phyloP scores from a whole-genome alignment of 2,329 filamentous ascomycete genomes.

The Aschersonia sp. region DNA sequence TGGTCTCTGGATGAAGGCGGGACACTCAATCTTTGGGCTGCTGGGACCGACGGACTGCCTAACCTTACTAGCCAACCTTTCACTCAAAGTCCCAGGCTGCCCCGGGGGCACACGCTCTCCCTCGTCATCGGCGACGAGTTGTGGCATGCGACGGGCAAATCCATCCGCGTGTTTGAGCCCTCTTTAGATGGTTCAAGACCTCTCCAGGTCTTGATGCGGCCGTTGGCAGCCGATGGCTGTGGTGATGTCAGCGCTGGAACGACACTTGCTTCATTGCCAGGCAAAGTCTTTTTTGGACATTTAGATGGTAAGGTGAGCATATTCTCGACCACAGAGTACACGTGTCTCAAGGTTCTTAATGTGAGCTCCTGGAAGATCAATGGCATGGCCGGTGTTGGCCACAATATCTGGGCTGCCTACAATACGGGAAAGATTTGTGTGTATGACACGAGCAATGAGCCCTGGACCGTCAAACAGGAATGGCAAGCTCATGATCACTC shows the following conservation, averaged over 20 bases:
- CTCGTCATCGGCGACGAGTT: slow-evolving; percentile 73
- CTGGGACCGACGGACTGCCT: slow-evolving; percentile 57
- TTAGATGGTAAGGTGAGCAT: slow-evolving; percentile 87
- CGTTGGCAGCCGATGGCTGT: slow-evolving; percentile 55
- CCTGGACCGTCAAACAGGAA: slow-evolving; percentile 86
- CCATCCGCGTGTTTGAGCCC: slow-evolving; percentile 72
- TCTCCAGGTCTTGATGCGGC: slow-evolving; percentile 61
- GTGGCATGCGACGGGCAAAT: slow-evolving; percentile 80
- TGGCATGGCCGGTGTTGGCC: slow-evolving; percentile 65
- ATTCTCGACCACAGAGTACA: slow-evolving; percentile 67
- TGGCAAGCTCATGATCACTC: slow-evolving; percentile 85
- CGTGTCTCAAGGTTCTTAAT: slow-evolving; percentile 67
- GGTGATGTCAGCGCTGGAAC: slow-evolving; percentile 83
- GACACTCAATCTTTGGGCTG: slow-evolving; percentile 73
- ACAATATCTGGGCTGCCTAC: slow-evolving; percentile 82
- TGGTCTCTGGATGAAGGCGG: slow-evolving; percentile 92
- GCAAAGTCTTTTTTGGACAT: slow-evolving; percentile 80
- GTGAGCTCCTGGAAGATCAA: slow-evolving; percentile 95
- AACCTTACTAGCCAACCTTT: slow-evolving; percentile 57
- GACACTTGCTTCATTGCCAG: slow-evolving; percentile 57
- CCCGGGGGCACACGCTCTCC: slow-evolving; percentile 74
- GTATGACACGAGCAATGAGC: slow-evolving; percentile 70
- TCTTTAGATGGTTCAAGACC: slow-evolving; percentile 51
- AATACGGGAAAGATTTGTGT: slow-evolving; percentile 90
- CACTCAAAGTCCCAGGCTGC: slow-evolving; percentile 58